Evolutionary conservation across 352 stramenopile species (phyloP), one percentile per base, ranked within the genome.

Genomic region (Pythium inflatum): DNA sequence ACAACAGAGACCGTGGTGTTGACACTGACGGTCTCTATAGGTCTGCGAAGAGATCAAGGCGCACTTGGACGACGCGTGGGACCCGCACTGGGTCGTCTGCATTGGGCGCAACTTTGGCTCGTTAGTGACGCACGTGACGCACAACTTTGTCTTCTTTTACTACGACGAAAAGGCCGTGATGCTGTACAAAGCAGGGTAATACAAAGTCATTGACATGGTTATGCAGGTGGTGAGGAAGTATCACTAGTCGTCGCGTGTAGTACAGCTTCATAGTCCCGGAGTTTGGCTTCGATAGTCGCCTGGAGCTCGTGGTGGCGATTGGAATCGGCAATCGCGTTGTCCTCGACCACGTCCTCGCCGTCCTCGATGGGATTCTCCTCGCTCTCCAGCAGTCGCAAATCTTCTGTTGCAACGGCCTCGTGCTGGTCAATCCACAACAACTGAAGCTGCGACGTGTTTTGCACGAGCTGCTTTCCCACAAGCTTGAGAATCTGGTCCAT

Each of bases 101-200:
- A 96, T 98, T 51, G 94, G 93, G 1, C 81, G 89, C 36, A 97
- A 97, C 70, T 98, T 98, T 60, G 94, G 93, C 51, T 97, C 90
- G 38, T 96, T 96, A 60, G 93, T 98, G 33, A 98, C 91, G 24
- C 94, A 98, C 78, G 91, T 98, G 58, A 97, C 92, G 18, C 87
- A 83, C 41, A 91, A 96, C 60, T 98, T 98, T 72, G 78, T 97
- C 3, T 98, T 96, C 71, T 98, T 98, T 62, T 94, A 95, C 71
- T 96, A 82, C 75, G 93, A 93, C 68, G 88, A 95, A 62, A 94
- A 94, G 60, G 85, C 88, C 14, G 70, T 93, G 38, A 90, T 95
- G 83, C 76, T 95, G 22, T 95, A 94, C 76, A 95, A 94, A 60
- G 88, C 88, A n/a, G 87, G 87, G 1, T 95, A 59, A 61, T 9